These are phyloP conservation scores for Diaporthe ampelina DNA, from an alignment of 2,329 filamentous ascomycete species.

Conservation along the genomic window DNA sequence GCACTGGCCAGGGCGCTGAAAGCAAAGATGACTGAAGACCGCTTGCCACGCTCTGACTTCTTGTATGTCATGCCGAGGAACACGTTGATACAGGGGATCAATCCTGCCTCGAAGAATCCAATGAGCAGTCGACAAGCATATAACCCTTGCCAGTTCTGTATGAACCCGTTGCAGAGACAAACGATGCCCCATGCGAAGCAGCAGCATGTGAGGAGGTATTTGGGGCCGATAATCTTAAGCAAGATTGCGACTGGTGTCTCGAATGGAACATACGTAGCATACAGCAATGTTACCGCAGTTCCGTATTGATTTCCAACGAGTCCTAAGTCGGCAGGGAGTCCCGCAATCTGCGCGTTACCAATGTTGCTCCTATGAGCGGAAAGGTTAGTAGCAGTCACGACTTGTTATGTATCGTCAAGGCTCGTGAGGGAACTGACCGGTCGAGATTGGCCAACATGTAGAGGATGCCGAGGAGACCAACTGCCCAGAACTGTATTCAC, in stretches of 20 bases:
- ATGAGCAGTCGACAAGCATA: constrained; percentile 44
- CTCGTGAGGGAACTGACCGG: constrained; percentile 35
- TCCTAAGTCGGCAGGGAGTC: constrained; percentile 42
- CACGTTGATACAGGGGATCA: constrained; percentile 57
- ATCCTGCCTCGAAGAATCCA: constrained; percentile 50
- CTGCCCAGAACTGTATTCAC: constrained; percentile 29
- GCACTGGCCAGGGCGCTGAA: constrained; percentile 56
- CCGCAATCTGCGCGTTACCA: constrained; percentile 46
- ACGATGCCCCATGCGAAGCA: constrained; percentile 45
- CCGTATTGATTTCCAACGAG: constrained; percentile 47
- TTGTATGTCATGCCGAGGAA: constrained; percentile 55
- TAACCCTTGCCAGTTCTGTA: constrained; percentile 48
- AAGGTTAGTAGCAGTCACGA: background rate
- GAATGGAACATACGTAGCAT: constrained; percentile 51
- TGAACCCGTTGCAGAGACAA: constrained; percentile 50
- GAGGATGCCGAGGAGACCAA: constrained; percentile 37
- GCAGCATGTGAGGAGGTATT: constrained; percentile 48
- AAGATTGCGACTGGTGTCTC: constrained; percentile 51
- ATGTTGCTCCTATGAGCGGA: constrained; percentile 43
- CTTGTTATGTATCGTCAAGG: background rate
- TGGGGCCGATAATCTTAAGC: constrained; percentile 52
- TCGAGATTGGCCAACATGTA: constrained; percentile 46
- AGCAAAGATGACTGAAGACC: constrained; percentile 56
- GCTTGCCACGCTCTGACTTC: constrained; percentile 44
- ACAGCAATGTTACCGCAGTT: constrained; percentile 52